Evolutionary conservation across 78 protist genomes (phyloP), one percentile per base, ranked within the genome.

Genomic region (Acrasis kona): DNA sequence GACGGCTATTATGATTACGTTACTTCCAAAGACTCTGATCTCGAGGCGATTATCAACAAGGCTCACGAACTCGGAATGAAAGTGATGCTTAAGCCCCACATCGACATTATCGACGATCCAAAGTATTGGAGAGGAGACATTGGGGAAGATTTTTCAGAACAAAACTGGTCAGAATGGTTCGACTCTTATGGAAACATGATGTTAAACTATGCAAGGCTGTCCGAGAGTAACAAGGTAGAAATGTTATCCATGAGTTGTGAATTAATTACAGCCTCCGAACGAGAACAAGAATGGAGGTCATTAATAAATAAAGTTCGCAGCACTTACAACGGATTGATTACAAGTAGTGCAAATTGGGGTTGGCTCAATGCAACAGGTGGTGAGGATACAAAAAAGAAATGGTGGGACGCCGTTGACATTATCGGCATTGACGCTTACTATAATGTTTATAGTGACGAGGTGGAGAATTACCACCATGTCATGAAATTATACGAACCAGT

Each of bases 81-180:
- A 7, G 78, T 80, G 1, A 73, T 80, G 84, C 31, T 80, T 34
- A 80, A 80, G 69, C 84, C 79, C 2, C 84, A 80, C 29, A 71
- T 80, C 3, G 84, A 80, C 42, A 36, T 80, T 10, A 73, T 41
- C 2, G 38, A 80, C 19, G 80, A 80, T 61, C 74, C 77, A 57
- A 58, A 39, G 32, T 40, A 61, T n/a, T 80, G 84, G 84, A 72
- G 84, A 71, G 84, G 80, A 29, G 74, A 73, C n/a, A 80, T 80
- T 30, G 84, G 84, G 39, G 61, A 28, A 0, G 36, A 66, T 67
- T 79, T 73, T 36, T 74, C 58, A 1, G 58, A 42, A 2, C 39
- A 79, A 2, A 65, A 79, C 30, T 80, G 84, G 84, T 34, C 36
- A n/a, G 79, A 36, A n/a, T 80, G 84, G 84, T 80, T 80, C 29